Base-by-base conservation (phyloP, 1,284 basidiomycete species). In the Rugosomyces carneus region DNA sequence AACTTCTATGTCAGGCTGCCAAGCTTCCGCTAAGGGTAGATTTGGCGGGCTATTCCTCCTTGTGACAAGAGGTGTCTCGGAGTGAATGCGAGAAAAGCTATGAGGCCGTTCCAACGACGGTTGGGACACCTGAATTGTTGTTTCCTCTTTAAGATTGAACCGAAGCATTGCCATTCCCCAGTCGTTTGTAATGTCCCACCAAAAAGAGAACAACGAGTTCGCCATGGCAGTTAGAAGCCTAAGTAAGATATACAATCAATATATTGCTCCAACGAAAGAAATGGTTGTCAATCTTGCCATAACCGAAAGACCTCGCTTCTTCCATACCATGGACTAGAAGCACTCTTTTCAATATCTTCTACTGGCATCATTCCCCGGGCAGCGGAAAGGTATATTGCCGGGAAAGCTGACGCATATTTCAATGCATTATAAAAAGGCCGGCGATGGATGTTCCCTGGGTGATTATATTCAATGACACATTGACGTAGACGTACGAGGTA, bases 161-260 rank as follows among this genome's bases (percentile, higher is more conserved):
- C 75, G 75, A 47, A 97, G 70, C 21, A 97, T 67, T 36, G 84
- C 79, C 38, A 99, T 73, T 0, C 96, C 96, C 95, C 95, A 99
- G 65, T 99, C 96, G 61, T 97, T 92, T 37, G 90, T 93, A 26
- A 99, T 79, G 65, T 99, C 96, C 96, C 96, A 99, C 90, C 93
- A 99, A 65, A 96, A 98, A 5, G 93, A 95, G 67, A 92, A 99
- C 37, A 91, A 65, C 1, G 93, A 95, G 65, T 99, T 99, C 56
- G 96, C 65, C 11, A 80, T 74, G 20, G 93, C 93, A 9, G 86
- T 80, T 19, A 94, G 65, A 11, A 97, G 65, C 96, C 93, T 93
- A 45, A 15, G 27, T 44, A 34, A 16, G 15, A 34, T 13, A 34
- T 16, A 13, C 23, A 42, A 26, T 48, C 37, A 42, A 46, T 40